Conservation (phyloP, 352 stramenopile species). For the Phytophthora colocasiae region DNA sequence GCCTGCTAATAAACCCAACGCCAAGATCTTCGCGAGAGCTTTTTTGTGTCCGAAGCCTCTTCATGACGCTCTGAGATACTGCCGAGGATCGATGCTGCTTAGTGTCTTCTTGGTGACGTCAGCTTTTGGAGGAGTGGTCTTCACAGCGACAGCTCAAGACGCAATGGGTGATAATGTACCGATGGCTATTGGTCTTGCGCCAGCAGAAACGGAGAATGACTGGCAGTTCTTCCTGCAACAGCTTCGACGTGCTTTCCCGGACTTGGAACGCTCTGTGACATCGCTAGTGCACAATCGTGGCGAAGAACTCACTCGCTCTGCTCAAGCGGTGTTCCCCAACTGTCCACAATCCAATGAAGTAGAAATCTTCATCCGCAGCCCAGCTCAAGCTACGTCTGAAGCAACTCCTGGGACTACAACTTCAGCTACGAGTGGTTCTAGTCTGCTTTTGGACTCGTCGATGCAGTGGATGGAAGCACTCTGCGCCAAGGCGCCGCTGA, state of each 20-base stretch:
- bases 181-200: constrained; percentile 63
- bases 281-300: constrained; percentile 79
- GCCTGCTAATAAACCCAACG: constrained; percentile 21
- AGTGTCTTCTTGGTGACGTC: constrained; percentile 79
- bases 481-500: constrained; percentile 71
- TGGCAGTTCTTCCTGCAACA: constrained; percentile 79
- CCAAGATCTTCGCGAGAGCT: constrained; percentile 59
- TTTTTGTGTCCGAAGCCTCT: constrained; percentile 78
- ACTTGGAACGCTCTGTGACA: constrained; percentile 53
- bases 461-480: constrained; percentile 75
- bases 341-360: constrained; percentile 67
- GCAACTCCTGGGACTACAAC: background rate
- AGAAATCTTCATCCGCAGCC: constrained; percentile 55
- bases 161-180: constrained; percentile 82
- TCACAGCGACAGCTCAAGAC: constrained; percentile 76
- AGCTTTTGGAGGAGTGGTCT: constrained; percentile 69
- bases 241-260: constrained; percentile 59
- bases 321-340: constrained; percentile 54
- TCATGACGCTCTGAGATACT: constrained; percentile 62
- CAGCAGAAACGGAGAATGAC: constrained; percentile 58
- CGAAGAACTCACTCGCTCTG: constrained; percentile 51
- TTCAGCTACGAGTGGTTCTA: constrained; percentile 16
- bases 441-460: constrained; percentile 36
- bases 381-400: constrained; percentile 13
- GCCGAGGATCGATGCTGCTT: constrained; percentile 64